Evolutionary conservation across 805 yeast genomes (phyloP).

Genomic region (Nakazawaea pomicola): DNA sequence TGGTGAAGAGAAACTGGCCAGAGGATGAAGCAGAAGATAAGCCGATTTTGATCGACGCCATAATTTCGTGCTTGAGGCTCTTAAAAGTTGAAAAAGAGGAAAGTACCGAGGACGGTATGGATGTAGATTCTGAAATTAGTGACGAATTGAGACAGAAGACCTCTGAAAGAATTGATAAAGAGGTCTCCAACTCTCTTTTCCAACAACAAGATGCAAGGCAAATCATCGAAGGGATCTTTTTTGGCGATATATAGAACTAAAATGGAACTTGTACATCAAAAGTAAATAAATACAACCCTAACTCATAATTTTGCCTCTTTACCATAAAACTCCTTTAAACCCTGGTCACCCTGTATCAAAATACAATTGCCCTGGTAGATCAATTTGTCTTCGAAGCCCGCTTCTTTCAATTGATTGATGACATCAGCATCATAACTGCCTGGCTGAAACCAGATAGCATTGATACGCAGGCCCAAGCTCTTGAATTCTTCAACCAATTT

Average conservation of each 20-base stretch:
- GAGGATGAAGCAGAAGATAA: conserved; percentile 34
- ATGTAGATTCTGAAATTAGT: conserved; percentile 28
- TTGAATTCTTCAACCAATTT: conserved; percentile 35
- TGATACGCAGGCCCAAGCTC: conserved; percentile 27
- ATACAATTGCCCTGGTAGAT: conserved; percentile 61
- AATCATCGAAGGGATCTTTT: conserved; percentile 61
- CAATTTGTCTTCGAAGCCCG: conserved; percentile 28
- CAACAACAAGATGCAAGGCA: conserved; percentile 43
- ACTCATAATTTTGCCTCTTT: background rate
- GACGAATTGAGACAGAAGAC: conserved; percentile 36
- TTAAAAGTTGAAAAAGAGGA: conserved; percentile 29
- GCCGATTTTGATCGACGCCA: conserved; percentile 40
- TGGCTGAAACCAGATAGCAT: conserved; percentile 80
- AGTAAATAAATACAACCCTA: background rate
- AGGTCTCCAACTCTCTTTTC: conserved; percentile 45
- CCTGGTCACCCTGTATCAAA: conserved; percentile 58
- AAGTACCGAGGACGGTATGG: conserved; percentile 13
- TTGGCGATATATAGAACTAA: conserved; percentile 51
- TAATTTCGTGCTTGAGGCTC: conserved; percentile 50
- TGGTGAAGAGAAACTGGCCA: conserved; percentile 23
- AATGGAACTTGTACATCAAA: too few relatives aligned
- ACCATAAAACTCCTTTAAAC: conserved; percentile 19
- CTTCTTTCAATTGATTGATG: conserved; percentile 29
- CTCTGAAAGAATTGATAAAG: conserved; percentile 54
- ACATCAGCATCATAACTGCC: conserved; percentile 61